Base-by-base conservation (phyloP, 2,329 filamentous ascomycete species). In the Fusarium lateritium region DNA sequence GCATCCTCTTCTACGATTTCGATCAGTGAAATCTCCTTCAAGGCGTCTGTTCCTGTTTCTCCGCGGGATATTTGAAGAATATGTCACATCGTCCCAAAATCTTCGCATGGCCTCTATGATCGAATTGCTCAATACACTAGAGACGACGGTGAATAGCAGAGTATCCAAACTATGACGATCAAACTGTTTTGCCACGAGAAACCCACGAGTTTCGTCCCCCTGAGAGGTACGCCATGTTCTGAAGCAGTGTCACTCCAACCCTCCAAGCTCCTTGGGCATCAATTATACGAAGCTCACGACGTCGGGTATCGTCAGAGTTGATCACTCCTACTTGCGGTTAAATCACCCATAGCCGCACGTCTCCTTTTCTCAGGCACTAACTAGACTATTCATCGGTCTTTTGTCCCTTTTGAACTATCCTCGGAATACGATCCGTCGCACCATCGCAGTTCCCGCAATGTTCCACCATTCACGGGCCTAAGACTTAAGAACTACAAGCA, bases 171-270 rank as follows among this genome's bases (percentile, higher is more conserved):
- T 24, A 34, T 42, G 17, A 21, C 19, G 26, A 42, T 17, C n/a
- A 21, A 26, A 46, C 33, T 19, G 38, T n/a, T 28, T 36, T 21
- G 26, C 45, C 55, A 57, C 55, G 55, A 57, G 55, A 40, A 43
- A 21, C 34, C 55, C 55, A 57, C 55, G 55, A 57, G 55, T n/a
- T 24, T 17, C 52, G 46, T 51, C 38, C 45, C 28, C 38, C 45
- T 13, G 19, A 33, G 14, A 43, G 49, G 14, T 46, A 52, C 36
- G 45, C 34, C 44, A 45, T 57, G 55, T 7, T 24, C 39, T 44
- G 24, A 22, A 11, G n/a, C 19, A 26, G 55, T 44, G 28, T 28
- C n/a, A 44, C 55, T 33, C 28, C n/a, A 34, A 33, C 28, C 10
- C 10, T 31, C 28, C 9, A 31, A 9, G 28, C 28, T 24, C 33